Conservation (phyloP, 495 filamentous ascomycete species). For the Neurospora sp. region DNA sequence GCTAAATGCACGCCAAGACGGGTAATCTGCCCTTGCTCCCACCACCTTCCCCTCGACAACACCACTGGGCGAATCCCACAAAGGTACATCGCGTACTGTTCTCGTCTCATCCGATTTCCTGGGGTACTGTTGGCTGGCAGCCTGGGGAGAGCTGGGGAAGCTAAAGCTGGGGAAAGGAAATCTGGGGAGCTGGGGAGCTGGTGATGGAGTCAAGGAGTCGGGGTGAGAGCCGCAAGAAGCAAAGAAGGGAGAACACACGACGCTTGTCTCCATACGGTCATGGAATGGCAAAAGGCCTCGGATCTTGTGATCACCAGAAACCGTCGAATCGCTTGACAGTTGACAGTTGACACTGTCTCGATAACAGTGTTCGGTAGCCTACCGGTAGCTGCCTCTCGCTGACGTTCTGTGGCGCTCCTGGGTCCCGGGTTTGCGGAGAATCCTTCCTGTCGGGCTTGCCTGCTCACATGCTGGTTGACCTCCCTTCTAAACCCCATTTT, state of each 20-base stretch:
- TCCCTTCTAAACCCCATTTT: background rate
- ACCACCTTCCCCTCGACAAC: background rate
- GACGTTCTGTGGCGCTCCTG: background rate
- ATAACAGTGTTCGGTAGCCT: background rate
- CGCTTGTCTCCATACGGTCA: background rate
- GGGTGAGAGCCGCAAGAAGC: background rate
- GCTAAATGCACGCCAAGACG: conserved; percentile 20
- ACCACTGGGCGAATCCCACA: background rate
- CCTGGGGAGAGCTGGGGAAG: background rate
- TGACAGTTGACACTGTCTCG: background rate
- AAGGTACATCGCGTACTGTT: background rate
- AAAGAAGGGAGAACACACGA: background rate
- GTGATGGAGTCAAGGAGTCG: no score
- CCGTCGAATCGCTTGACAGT: background rate
- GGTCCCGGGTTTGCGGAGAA: background rate
- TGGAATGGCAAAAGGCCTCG: background rate
- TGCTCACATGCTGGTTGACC: background rate
- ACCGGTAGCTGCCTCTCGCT: background rate
- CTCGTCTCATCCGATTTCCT: background rate
- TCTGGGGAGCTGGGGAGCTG: background rate
- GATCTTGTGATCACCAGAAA: background rate
- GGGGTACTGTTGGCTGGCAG: background rate
- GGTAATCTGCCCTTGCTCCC: conserved; percentile 8
- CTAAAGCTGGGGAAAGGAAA: background rate
- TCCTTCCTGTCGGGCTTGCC: background rate